Base-by-base conservation (phyloP, 2,329 filamentous ascomycete species). In the Lithohypha guttulata region DNA sequence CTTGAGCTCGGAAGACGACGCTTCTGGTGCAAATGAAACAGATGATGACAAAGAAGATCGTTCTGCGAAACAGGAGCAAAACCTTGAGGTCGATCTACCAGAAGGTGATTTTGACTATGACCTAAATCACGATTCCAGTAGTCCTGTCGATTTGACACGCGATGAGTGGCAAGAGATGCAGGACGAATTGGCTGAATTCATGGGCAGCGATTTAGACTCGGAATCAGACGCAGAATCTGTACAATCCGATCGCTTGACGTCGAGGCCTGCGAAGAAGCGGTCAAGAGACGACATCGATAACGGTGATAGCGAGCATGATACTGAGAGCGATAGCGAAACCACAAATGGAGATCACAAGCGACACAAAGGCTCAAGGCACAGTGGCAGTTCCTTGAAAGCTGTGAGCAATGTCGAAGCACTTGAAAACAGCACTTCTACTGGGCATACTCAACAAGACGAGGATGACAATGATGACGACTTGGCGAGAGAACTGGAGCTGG, bases 141-240 rank as follows among this genome's bases (percentile, higher is more conserved):
- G 50, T 34, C 66, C 59, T 2, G 67, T 68, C 2, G 35, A 39
- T 17, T 71, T 77, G 44, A 70, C 77, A 36, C 69, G 64, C 10
- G 75, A 80, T 40, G 70, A 83, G 53, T 79, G 77, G 68, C 71
- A 66, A 3, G 68, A 64, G 7, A 70, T 74, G 2, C 78, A 85
- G 48, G 77, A 81, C 42, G 85, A 93, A 53, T 63, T 93, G 7
- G 75, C 73, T 10, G 83, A 84, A 31, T 87, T 91, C 49, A 62
- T 91, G 49, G 54, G 60, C 29, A 62, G 59, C 30, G 63, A 68
- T 33, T 61, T 66, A 33, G 65, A 68, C 14, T 65, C 68, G 41
- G 62, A 68, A 28, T 67, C 66, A 40, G 69, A 75, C 42, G 52
- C 57, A 15, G 60, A 67, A 36, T 57, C 55, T 40, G 50, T 61